phyloP scores from a whole-genome alignment of 345 rosid species.

The Atalantia buxifolia region DNA sequence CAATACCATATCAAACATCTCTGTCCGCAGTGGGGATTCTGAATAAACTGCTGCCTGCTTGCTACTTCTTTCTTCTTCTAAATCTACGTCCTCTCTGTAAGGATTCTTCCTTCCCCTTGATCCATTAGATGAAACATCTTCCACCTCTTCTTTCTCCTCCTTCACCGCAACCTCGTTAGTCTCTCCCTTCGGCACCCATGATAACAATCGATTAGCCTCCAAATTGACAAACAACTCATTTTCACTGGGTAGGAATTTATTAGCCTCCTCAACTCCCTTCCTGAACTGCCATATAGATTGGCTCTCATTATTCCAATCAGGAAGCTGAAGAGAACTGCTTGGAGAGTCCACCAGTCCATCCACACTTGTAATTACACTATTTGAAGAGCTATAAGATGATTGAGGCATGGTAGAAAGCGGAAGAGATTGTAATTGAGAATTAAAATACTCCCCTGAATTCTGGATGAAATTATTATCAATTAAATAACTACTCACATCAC shows the following conservation, averaged over 20 bases:
- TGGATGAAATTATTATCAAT: conserved; percentile 24
- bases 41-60: conserved; percentile 62
- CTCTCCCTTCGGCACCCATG: conserved; percentile 16
- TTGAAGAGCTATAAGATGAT: conserved; percentile 48
- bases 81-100: conserved; percentile 36
- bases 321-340: conserved; percentile 29
- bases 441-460: conserved; percentile 29
- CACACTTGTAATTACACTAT: conserved; percentile 32
- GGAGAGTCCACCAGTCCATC: conserved; percentile 59
- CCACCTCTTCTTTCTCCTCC: conserved; percentile 33
- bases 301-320: conserved; percentile 42
- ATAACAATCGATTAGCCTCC: conserved; percentile 18
- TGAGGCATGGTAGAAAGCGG: conserved; percentile 33
- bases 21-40: conserved; percentile 59
- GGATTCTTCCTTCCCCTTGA: conserved; percentile 53
- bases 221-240: conserved; percentile 37
- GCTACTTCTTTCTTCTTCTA: conserved; percentile 70
- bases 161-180: conserved; percentile 22
- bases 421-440: conserved; percentile 24
- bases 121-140: conserved; percentile 18
- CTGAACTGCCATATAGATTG: conserved; percentile 68
- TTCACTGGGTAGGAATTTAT: conserved; percentile 53
- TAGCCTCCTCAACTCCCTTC: conserved; percentile 78
- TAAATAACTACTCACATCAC: conserved; percentile 12
- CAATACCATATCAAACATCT: conserved; percentile 65